Conservation (phyloP, 1,284 basidiomycete genomes). For the Puccinia coronata region DNA sequence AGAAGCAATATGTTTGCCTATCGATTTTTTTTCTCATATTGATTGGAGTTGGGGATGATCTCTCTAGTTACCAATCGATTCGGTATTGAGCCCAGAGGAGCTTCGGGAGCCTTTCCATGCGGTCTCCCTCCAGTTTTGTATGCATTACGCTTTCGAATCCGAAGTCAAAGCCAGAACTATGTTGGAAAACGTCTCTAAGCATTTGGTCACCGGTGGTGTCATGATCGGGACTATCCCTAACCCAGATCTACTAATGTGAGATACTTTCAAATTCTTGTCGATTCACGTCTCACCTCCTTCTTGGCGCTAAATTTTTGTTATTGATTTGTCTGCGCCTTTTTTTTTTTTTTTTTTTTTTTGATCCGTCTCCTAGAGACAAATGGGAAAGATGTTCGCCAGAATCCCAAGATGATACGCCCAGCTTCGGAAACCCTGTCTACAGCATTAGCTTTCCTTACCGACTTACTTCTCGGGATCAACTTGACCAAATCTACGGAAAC, state of each 20-base stretch:
- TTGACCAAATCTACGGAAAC: slow-evolving; percentile 70
- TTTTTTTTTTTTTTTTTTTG: background rate
- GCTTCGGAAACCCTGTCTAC: slow-evolving; percentile 89
- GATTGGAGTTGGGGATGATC: slow-evolving; percentile 18
- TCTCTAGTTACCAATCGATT: slow-evolving; percentile 66
- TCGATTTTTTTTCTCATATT: background rate
- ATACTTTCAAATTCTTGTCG: slow-evolving; percentile 52
- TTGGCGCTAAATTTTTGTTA: background rate
- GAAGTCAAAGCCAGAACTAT: slow-evolving; percentile 82
- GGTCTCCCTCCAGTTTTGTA: slow-evolving; percentile 98
- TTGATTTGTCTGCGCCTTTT: background rate
- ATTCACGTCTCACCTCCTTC: background rate
- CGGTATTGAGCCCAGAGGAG: slow-evolving; percentile 69
- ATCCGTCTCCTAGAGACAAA: background rate
- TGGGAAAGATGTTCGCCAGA: background rate
- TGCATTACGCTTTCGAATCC: slow-evolving; percentile 98
- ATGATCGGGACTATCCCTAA: slow-evolving; percentile 96
- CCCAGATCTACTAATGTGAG: slow-evolving; percentile 72
- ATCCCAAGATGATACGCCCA: slow-evolving; percentile 62
- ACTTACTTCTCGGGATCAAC: background rate
- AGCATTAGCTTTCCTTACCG: slow-evolving; percentile 81
- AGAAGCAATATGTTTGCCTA: slow-evolving; percentile 22
- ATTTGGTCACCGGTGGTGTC: slow-evolving; percentile 77
- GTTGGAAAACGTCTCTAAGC: slow-evolving; percentile 84
- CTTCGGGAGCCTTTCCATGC: slow-evolving; percentile 74